Evolutionary conservation across 2,329 filamentous ascomycete species (phyloP), one percentile per base, ranked within the genome.

Genomic region (Blastomyces gilchristii): DNA sequence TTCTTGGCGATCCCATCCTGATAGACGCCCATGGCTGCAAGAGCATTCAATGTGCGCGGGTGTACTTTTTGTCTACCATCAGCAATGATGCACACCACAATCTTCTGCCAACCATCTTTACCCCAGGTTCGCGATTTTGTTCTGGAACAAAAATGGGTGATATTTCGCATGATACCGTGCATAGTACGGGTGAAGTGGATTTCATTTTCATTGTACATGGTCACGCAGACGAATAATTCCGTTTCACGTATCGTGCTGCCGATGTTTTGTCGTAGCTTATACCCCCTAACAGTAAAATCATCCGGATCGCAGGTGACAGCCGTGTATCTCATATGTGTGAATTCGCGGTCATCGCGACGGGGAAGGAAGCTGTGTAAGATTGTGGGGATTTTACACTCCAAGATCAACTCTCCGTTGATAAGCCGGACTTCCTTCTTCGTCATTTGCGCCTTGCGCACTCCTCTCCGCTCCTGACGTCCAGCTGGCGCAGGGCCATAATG

Each of bases 171-270:
- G 63, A 99, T 90, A 62, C 93, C 94, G 74, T 97, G 91, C 93
- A 99, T 97, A 0, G 94, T 99, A 57, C 94, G 86, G 7, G 94
- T 97, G 70, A 99, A 99, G 72, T 91, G 86, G 70, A 96, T 90
- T 73, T 97, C 94, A 76, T 97, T 90, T 77, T 99, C 94, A 76
- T 99, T 99, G 80, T 97, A 97, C 94, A 97, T 97, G 69, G 94
- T 99, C 65, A 99, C 82, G 73, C 92, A 96, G 70, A 99, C 96
- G 74, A 97, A 94, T 8, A 99, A 80, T 76, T 99, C 94, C 0
- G 93, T 97, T 75, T 97, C 92, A 66, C 94, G 86, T 37, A 87
- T 81, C 0, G 90, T 96, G 63, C 80, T 83, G 56, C 91, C 91
- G 65, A 97, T 91, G 71, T 90, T 90, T 76, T 97, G 94, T 62